A percentile compares a stretch with the other conserved stretches of the same genome.
Conservation (phyloP, 139 green algal genomes). For the Bryopsis sp. region DNA sequence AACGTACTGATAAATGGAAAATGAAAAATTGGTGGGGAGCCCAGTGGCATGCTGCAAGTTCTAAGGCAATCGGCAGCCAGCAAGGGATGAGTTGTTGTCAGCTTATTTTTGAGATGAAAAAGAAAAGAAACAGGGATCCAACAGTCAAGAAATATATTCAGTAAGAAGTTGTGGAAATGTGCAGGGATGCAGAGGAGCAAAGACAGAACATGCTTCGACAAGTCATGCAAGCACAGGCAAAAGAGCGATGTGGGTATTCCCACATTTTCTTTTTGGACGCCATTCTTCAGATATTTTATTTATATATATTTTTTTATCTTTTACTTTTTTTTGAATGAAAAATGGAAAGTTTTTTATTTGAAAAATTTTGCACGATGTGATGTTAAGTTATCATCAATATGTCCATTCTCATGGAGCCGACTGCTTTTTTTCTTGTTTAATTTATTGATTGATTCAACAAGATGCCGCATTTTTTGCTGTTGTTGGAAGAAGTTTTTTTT, state of each 20-base stretch:
- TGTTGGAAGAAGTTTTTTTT: no score
- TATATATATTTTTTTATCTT: neutral
- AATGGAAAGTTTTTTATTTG: neutral
- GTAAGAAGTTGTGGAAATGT: neutral
- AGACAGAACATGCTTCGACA: conserved; percentile 59
- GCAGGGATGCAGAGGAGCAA: conserved; percentile 61
- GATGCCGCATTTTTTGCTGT: neutral
- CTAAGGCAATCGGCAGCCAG: no score
- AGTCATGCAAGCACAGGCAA: conserved; percentile 61
- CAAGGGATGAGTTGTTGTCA: no score
- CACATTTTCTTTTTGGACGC: neutral
- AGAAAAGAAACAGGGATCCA: no score
- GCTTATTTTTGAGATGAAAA: no score
- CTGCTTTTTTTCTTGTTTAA: neutral
- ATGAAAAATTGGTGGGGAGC: no score
- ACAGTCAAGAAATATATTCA: neutral
- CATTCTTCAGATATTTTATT: neutral
- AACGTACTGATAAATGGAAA: no score
- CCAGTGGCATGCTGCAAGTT: no score
- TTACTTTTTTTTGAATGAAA: neutral
- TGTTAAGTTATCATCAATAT: neutral
- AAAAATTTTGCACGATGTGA: neutral
- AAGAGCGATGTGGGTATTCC: conserved; percentile 62
- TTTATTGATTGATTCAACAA: neutral
- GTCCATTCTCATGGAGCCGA: neutral